Evolutionary conservation across 306 rosid genomes (phyloP), one percentile per base, ranked within the genome.

Genomic region (Macrotyloma uniflorum): DNA sequence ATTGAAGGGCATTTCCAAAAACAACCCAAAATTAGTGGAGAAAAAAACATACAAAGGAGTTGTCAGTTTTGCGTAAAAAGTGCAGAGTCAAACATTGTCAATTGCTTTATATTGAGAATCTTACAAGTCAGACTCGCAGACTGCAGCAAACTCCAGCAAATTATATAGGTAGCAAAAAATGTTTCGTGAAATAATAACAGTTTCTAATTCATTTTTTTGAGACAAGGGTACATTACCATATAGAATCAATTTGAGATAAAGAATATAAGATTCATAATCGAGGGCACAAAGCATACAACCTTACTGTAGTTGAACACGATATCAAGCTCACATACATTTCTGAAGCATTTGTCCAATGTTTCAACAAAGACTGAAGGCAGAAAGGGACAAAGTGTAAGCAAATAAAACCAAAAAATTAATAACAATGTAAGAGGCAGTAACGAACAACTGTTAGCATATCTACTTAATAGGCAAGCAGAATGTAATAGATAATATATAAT

Each of bases 301-400:
- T 96, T 96, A 88, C 91, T 88, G 82, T 93, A 96, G 85, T 96
- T 93, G 91, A 82, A 89, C 80, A 96, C 99, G 5, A 96, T 75
- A 45, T 96, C 99, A 62, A 93, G 91, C 93, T 96, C 98, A 20
- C 99, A 93, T 28, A 96, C 97, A 80, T 96, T 96, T 87, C 81
- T 90, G 93, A 93, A 91, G 94, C 97, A 96, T 82, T 92, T 96
- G 89, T 93, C 98, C 91, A 95, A 58, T 16, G 97, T 91, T 89
- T 96, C 99, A 77, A 96, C 99, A 69, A 96, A 88, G 75, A 96
- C 99, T 96, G 98, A 75, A 80, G 59, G 54, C 77, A 85, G 65
- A 23, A 77, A 85, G 75, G 79, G 33, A 30, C 24, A 26, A 43
- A 70, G 83, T n/a, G n/a, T 76, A 59, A 88, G 85, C 26, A 72